Conservation (phyloP, 768 basidiomycete genomes). For the Clavulina sp. region DNA sequence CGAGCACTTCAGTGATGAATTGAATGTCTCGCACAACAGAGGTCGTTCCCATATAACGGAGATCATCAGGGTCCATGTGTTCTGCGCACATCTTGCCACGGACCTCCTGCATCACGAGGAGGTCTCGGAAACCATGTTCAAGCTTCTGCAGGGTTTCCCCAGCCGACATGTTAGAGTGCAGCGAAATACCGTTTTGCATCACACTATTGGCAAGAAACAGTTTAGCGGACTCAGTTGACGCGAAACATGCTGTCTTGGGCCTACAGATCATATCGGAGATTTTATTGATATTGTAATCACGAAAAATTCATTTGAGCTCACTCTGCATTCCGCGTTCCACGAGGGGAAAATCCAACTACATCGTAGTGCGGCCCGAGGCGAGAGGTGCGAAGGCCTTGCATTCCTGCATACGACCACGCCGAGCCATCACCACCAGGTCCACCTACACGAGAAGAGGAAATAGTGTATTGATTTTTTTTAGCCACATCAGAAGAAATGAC, state of each 20-base stretch:
- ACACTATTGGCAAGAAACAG: slow-evolving; percentile 8
- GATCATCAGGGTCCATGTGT: slow-evolving; percentile 4
- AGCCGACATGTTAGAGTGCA: slow-evolving; percentile 1
- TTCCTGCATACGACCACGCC: too few relatives aligned
- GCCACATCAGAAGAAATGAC: neutral
- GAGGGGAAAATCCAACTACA: slow-evolving; percentile 12
- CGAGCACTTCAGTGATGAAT: slow-evolving; percentile 8
- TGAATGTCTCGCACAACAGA: slow-evolving; percentile 11
- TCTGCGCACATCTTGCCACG: slow-evolving; percentile 8
- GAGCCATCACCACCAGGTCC: slow-evolving; percentile 2
- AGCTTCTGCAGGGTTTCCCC: slow-evolving; percentile 1
- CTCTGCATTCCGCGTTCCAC: slow-evolving; percentile 10
- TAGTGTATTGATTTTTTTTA: too few relatives aligned
- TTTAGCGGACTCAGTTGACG: neutral
- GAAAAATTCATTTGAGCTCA: too few relatives aligned
- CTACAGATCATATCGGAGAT: neutral
- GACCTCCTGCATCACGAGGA: slow-evolving; percentile 1
- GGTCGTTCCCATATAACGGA: slow-evolving; percentile 12
- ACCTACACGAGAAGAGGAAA: neutral
- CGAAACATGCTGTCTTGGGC: slow-evolving; percentile 7
- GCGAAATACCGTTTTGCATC: slow-evolving; percentile 6
- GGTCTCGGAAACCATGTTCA: slow-evolving; percentile 1
- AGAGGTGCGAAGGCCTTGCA: neutral
- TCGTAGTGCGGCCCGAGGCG: slow-evolving; percentile 8
- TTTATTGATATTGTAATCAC: too few relatives aligned